Conservation (phyloP, 176 grass and related monocot species). For the Stipa capillata region DNA sequence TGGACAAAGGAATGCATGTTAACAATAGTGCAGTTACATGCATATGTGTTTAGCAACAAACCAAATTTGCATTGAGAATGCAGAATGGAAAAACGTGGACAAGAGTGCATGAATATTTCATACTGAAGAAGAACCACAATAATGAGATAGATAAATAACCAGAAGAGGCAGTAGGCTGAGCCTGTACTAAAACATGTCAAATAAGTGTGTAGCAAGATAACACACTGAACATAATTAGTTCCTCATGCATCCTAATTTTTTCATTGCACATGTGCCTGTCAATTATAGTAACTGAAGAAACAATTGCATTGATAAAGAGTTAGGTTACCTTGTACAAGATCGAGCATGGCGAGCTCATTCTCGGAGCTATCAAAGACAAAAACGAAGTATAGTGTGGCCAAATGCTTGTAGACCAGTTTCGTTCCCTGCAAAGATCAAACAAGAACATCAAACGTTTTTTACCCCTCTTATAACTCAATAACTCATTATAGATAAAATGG, state of each 20-base stretch:
- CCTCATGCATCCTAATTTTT: not conserved
- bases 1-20: not conserved
- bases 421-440: constrained; percentile 47
- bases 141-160: not conserved
- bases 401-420: constrained; percentile 84
- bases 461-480: not conserved
- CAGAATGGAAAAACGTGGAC: not conserved
- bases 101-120: not conserved
- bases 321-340: constrained; percentile 87
- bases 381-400: constrained; percentile 84
- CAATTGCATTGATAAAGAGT: not conserved
- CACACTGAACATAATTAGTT: not conserved
- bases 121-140: not conserved
- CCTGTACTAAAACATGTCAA: not conserved
- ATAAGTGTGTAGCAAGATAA: not conserved
- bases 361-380: constrained; percentile 89
- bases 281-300: not conserved
- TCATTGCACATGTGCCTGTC: not conserved
- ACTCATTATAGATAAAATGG: not conserved
- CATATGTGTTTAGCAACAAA: not conserved
- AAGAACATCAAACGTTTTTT: not conserved
- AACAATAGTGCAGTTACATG: too few relatives aligned
- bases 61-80: not conserved
- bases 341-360: constrained; percentile 92
- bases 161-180: not conserved